A percentile compares a stretch with the other conserved stretches of the same genome.
Evolutionary conservation across 139 green algal species (phyloP).

Genomic region (Deuterostichococcus epilithicus): DNA sequence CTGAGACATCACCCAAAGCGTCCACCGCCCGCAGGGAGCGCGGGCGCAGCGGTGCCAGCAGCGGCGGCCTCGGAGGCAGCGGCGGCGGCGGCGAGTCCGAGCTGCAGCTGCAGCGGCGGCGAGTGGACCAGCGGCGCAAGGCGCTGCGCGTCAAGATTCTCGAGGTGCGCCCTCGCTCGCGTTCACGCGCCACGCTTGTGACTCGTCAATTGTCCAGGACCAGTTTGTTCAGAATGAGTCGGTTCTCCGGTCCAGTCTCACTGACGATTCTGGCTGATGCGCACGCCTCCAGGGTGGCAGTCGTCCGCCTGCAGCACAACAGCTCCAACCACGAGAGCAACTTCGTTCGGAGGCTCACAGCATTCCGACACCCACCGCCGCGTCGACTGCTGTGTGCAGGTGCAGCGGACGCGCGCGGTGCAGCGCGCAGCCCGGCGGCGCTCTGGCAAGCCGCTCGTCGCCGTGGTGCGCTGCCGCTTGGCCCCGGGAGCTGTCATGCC

Average conservation of each 20-base stretch:
- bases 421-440: conserved; percentile 35
- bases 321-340: conserved; percentile 2
- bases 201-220: no score
- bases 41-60: conserved; percentile 27
- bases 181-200: no score
- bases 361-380: not conserved
- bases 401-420: conserved; percentile 41
- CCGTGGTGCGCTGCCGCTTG: no score
- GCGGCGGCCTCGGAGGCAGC: conserved; percentile 48
- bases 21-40: conserved; percentile 19
- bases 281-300: no score
- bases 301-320: no score
- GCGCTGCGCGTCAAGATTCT: conserved; percentile 35
- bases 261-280: no score
- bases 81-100: conserved; percentile 51
- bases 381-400: conserved; percentile 10
- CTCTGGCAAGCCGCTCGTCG: conserved; percentile 31
- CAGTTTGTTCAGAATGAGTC: no score
- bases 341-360: no score
- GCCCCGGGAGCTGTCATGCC: no score
- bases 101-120: conserved; percentile 50
- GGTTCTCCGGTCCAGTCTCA: no score
- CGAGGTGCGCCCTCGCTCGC: conserved; percentile 34
- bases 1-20: not conserved
- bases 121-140: conserved; percentile 28